phyloP scores from a whole-genome alignment of 163 green algal species.

The Chlamydomonas reinhardtii region DNA sequence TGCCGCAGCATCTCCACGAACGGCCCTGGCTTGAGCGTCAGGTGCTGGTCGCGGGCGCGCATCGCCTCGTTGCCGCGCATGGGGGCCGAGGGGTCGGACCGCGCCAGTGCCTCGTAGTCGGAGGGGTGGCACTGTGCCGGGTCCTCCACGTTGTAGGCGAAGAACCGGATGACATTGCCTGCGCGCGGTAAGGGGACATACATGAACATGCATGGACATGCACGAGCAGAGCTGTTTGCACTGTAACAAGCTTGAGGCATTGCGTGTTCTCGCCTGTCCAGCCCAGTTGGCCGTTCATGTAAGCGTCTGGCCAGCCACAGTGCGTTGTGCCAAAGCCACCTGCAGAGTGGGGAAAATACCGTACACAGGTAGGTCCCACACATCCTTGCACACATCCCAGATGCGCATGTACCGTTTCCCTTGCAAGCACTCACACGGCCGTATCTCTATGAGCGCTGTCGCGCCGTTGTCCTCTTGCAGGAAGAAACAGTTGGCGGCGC shows the following conservation, averaged over 20 bases:
- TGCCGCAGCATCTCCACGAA: slow-evolving; percentile 23
- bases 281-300: slow-evolving; percentile 9
- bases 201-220: background rate
- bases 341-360: background rate
- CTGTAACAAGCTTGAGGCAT: too few relatives aligned
- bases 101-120: slow-evolving; percentile 16
- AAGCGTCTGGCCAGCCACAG: slow-evolving; percentile 38
- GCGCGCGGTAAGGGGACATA: background rate
- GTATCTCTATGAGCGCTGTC: slow-evolving; percentile 19
- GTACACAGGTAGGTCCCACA: background rate
- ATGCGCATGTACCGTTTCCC: background rate
- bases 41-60: slow-evolving; percentile 41
- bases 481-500: slow-evolving; percentile 25
- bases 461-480: background rate
- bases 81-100: background rate
- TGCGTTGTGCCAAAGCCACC: slow-evolving; percentile 6
- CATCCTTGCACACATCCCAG: background rate
- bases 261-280: background rate
- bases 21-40: background rate
- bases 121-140: slow-evolving; percentile 14
- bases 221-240: too few relatives aligned
- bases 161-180: slow-evolving; percentile 12
- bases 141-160: slow-evolving; percentile 38
- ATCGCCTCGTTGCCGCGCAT: background rate
- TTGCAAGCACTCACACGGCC: slow-evolving; percentile 14